Evolutionary conservation across 176 grass and related monocot genomes (phyloP).

Genomic region (Guadua angustifolia): DNA sequence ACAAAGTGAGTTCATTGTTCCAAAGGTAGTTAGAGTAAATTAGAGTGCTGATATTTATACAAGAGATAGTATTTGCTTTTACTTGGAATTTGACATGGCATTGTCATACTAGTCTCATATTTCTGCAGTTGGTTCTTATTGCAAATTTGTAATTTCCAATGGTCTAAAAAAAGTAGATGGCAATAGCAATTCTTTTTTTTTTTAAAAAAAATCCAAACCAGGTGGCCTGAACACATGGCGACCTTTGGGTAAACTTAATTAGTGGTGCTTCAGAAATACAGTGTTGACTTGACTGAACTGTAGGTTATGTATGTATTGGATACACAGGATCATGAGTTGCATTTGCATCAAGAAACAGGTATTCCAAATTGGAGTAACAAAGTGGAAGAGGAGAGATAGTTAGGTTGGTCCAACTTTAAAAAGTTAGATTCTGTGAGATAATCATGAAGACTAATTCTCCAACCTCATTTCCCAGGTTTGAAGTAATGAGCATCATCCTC

Average conservation of each 20-base stretch:
- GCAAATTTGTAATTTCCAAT: neutral
- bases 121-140: neutral
- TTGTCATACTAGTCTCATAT: neutral
- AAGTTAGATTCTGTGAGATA: constrained; percentile 43
- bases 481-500: constrained; percentile 41
- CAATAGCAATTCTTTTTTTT: neutral
- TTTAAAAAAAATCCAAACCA: neutral
- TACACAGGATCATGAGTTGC: constrained; percentile 1
- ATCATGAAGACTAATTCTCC: constrained; percentile 34
- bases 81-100: neutral
- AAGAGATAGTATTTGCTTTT: neutral
- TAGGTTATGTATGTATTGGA: neutral
- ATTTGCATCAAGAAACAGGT: constrained; percentile 8
- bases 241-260: neutral
- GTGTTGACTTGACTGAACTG: neutral
- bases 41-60: neutral
- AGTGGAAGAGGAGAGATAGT: neutral
- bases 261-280: neutral
- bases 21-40: neutral
- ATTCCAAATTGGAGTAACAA: constrained; percentile 13
- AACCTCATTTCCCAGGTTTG: constrained; percentile 37
- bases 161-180: neutral
- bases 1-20: neutral
- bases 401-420: constrained; percentile 37
- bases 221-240: neutral